Evolutionary conservation across 2,329 filamentous ascomycete genomes (phyloP), one percentile per base, ranked within the genome.

Genomic region (Xylaria multiplex): DNA sequence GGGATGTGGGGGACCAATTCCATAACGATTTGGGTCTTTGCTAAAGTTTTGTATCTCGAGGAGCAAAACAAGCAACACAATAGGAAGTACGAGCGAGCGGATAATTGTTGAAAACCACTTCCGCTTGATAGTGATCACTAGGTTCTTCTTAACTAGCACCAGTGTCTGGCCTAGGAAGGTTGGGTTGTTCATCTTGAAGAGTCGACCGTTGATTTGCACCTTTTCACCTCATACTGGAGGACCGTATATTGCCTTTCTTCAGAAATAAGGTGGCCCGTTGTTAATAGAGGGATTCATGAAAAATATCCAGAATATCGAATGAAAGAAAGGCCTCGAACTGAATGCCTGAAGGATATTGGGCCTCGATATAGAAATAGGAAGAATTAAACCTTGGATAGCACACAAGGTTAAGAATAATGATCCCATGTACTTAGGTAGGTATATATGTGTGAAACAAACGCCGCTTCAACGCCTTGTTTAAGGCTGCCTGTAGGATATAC

Each of bases 61-160:
- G 24, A 76, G 69, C 14, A 76, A 56, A 8, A 70, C 69, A 13
- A 73, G 59, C 16, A 76, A 62, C 22, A 64, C 42, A 49, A 75
- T 68, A 1, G 74, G 74, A 11, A 76, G 67, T 22, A 76, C 46
- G 45, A 72, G 69, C 48, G 72, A 71, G 42, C 72, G 70, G 22
- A 76, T 62, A 9, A 71, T 48, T 16, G 73, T 76, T 24, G 71
- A 75, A 32, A 72, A 49, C 69, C 71, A 73, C 13, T 71, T 71
- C 32, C 74, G 65, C 45, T 66, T n/a, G 42, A 73, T 35, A 22
- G 66, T 50, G n/a, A 73, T 69, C 22, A 70, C 62, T 40, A 74
- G 65, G 57, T 75, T 75, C 62, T 75, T 75, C 59, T 66, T 74
- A 27, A 68, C 70, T 24, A 75, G 65, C 27, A 71, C 74, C 73